These are phyloP conservation scores for Paraphaeosphaeria sporulosa DNA, from an alignment of 2,329 filamentous ascomycete species.

Conservation along the genomic window DNA sequence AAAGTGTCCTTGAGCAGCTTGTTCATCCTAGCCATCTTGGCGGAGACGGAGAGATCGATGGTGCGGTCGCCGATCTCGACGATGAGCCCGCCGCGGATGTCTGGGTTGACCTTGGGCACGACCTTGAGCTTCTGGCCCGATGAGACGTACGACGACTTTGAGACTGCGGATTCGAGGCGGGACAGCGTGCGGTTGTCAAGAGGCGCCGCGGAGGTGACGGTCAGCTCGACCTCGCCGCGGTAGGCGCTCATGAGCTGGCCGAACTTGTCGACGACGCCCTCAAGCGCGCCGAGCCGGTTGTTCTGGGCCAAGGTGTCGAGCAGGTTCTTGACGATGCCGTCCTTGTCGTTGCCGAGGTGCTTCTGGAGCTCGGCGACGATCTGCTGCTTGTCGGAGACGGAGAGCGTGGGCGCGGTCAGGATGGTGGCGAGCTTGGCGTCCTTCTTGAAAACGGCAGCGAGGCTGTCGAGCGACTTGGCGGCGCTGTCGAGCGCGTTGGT, in stretches of 20 bases:
- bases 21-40: constrained; percentile 98
- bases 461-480: constrained; percentile 77
- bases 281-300: constrained; percentile 87
- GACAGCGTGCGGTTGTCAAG: constrained; percentile 86
- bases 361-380: constrained; percentile 90
- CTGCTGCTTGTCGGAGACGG: constrained; percentile 78
- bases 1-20: constrained; percentile 96
- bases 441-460: constrained; percentile 76
- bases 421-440: constrained; percentile 82
- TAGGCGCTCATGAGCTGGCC: constrained; percentile 84
- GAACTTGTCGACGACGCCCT: constrained; percentile 88
- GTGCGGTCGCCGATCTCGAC: constrained; percentile 98
- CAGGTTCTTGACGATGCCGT: constrained; percentile 91
- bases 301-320: constrained; percentile 89
- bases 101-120: constrained; percentile 91
- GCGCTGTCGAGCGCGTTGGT: constrained; percentile 83
- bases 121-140: constrained; percentile 98
- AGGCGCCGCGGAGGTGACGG: constrained; percentile 86
- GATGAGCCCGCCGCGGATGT: constrained; percentile 90
- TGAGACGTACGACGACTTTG: constrained; percentile 88
- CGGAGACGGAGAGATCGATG: constrained; percentile 94
- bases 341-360: constrained; percentile 73
- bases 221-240: constrained; percentile 91
- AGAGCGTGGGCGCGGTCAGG: constrained; percentile 82
- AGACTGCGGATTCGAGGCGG: constrained; percentile 85